Conservation (phyloP, 2,329 filamentous ascomycete species). For the Myriosclerotinia scirpicola region DNA sequence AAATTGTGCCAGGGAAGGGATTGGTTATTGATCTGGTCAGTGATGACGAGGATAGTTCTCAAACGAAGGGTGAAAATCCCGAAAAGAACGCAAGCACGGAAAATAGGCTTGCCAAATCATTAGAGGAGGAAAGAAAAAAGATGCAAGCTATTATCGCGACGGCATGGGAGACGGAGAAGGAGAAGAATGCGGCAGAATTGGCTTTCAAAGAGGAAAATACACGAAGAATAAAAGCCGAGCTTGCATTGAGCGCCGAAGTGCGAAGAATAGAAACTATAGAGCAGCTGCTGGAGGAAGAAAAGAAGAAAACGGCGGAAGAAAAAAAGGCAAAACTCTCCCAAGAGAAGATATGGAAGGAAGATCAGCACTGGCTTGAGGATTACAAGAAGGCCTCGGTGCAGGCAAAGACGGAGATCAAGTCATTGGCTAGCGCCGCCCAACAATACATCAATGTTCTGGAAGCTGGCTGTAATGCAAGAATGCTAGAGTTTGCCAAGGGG, state of each 20-base stretch:
- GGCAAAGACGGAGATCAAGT: neutral
- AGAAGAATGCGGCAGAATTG: neutral
- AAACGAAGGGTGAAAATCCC: neutral
- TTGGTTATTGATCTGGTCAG: conserved; percentile 15
- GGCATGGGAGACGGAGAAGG: neutral
- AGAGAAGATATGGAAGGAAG: neutral
- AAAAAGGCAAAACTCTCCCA: neutral
- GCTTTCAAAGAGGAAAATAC: neutral
- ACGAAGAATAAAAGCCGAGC: neutral
- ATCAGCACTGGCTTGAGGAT: neutral
- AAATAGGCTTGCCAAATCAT: neutral
- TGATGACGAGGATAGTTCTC: neutral
- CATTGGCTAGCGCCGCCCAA: neutral
- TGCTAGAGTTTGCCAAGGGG: neutral
- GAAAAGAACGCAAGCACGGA: neutral
- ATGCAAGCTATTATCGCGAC: neutral
- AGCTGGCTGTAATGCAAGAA: neutral
- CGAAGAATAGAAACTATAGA: neutral
- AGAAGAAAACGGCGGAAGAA: neutral
- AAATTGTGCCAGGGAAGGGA: neutral
- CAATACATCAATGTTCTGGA: neutral
- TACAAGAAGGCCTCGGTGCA: neutral
- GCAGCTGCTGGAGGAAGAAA: neutral
- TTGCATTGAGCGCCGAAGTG: neutral
- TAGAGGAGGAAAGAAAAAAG: neutral